These are phyloP conservation scores for Dinochytrium kinnereticum DNA, from an alignment of 371 early-diverging fungal species.

Conservation along the genomic window DNA sequence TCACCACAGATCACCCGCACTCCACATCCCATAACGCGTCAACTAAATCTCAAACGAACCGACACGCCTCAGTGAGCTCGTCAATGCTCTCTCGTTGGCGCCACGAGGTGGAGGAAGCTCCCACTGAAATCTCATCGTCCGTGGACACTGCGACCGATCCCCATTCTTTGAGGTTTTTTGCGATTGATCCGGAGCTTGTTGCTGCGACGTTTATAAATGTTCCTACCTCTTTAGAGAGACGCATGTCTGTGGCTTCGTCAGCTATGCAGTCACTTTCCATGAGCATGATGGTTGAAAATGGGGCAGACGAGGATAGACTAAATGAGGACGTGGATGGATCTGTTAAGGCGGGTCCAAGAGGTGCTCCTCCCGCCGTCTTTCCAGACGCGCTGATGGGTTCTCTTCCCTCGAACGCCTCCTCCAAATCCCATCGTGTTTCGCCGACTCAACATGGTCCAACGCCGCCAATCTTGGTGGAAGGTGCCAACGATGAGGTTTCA, in stretches of 20 bases:
- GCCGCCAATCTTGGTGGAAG: no score
- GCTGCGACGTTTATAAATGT: neutral
- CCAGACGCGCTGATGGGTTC: neutral
- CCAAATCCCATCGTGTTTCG: neutral
- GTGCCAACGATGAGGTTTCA: no score
- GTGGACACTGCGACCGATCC: neutral
- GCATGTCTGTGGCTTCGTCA: neutral
- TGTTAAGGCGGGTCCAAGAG: no score
- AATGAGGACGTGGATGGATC: neutral
- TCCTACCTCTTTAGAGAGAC: neutral
- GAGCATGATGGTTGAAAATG: neutral
- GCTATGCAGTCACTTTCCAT: neutral
- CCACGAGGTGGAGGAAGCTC: neutral
- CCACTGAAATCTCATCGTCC: neutral
- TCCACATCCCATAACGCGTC: no score
- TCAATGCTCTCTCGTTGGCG: no score
- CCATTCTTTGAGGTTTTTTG: neutral
- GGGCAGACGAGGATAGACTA: neutral
- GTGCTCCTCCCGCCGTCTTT: neutral
- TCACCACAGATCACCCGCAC: neutral
- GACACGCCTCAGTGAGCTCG: no score
- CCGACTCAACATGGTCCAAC: neutral
- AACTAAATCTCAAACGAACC: no score
- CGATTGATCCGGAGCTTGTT: slow-evolving; percentile 1
- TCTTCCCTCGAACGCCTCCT: no score